Evolutionary conservation across 148 eudicot species (phyloP).

Genomic region (Fallopia convolvulus): DNA sequence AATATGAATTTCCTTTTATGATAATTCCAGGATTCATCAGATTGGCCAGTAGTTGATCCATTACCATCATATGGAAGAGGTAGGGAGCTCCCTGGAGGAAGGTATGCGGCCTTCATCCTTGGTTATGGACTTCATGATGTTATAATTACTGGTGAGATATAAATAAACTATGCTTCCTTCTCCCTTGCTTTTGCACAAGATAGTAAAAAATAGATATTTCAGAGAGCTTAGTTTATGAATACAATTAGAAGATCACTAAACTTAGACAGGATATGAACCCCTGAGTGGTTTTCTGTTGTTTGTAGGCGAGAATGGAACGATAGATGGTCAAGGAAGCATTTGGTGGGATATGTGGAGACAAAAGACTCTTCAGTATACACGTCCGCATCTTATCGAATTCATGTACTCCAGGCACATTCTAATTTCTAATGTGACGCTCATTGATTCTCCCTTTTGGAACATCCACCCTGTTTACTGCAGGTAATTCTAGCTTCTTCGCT

Average conservation of each 20-base stretch:
- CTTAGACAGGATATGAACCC: background rate
- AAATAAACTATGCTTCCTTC: background rate
- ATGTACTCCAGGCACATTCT: slow-evolving; percentile 61
- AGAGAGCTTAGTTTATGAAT: background rate
- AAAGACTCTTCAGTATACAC: slow-evolving; percentile 62
- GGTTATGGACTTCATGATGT: slow-evolving; percentile 90
- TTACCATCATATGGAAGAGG: slow-evolving; percentile 98
- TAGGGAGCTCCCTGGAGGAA: slow-evolving; percentile 81
- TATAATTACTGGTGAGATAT: slow-evolving; percentile 74
- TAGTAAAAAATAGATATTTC: background rate
- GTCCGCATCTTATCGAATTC: slow-evolving; percentile 86
- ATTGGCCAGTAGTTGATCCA: slow-evolving; percentile 85
- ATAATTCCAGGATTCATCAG: slow-evolving; percentile 40
- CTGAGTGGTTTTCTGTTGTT: background rate
- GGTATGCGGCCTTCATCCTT: slow-evolving; percentile 84
- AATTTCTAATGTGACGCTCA: slow-evolving; percentile 71
- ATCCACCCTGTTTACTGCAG: slow-evolving; percentile 97
- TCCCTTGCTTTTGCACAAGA: background rate
- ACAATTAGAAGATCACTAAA: background rate
- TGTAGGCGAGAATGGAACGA: slow-evolving; percentile 90
- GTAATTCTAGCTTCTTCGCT: slow-evolving; percentile 23
- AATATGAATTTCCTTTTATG: background rate
- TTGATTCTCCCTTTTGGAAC: slow-evolving; percentile 95
- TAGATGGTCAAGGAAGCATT: slow-evolving; percentile 91
- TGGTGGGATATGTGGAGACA: slow-evolving; percentile 99